Conservation (phyloP, 1,284 basidiomycete genomes). For the Cerrena zonata region DNA sequence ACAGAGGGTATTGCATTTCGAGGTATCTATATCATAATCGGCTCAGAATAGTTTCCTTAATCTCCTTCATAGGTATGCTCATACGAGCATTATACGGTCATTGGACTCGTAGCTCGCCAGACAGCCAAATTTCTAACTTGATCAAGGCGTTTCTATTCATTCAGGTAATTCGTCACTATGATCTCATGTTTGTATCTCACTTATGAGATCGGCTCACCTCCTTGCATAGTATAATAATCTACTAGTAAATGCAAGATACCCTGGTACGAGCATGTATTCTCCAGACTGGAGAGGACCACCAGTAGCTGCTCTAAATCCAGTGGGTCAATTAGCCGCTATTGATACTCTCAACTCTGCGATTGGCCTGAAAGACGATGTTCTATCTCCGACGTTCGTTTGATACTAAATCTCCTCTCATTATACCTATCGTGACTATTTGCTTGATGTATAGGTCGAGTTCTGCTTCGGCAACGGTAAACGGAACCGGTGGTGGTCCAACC, state of each 20-base stretch:
- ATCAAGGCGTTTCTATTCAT: slow-evolving; percentile 4
- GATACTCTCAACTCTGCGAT: slow-evolving; percentile 8
- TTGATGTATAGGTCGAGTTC: too few relatives aligned
- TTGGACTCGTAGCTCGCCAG: slow-evolving; percentile 1
- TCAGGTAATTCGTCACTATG: background rate
- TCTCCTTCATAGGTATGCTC: slow-evolving; percentile 3
- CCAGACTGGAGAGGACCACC: slow-evolving; percentile 7
- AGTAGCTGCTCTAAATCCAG: background rate
- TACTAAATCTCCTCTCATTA: too few relatives aligned
- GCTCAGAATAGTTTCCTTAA: too few relatives aligned
- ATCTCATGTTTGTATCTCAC: background rate
- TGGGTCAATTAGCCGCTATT: slow-evolving; percentile 11
- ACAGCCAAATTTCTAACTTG: background rate
- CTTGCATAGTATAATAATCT: slow-evolving; percentile 4
- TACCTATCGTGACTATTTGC: too few relatives aligned
- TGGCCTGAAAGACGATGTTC: slow-evolving; percentile 3
- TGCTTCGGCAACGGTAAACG: too few relatives aligned
- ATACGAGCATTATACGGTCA: slow-evolving; percentile 6
- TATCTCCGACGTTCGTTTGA: too few relatives aligned
- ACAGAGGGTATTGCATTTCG: background rate
- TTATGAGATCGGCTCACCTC: background rate
- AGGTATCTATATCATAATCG: too few relatives aligned
- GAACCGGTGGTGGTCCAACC: too few relatives aligned
- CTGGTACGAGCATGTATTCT: slow-evolving; percentile 1
- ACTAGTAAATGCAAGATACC: slow-evolving; percentile 3